These are phyloP conservation scores for Colletotrichum sp. DNA, from an alignment of 2,329 filamentous ascomycete species.

Conservation along the genomic window DNA sequence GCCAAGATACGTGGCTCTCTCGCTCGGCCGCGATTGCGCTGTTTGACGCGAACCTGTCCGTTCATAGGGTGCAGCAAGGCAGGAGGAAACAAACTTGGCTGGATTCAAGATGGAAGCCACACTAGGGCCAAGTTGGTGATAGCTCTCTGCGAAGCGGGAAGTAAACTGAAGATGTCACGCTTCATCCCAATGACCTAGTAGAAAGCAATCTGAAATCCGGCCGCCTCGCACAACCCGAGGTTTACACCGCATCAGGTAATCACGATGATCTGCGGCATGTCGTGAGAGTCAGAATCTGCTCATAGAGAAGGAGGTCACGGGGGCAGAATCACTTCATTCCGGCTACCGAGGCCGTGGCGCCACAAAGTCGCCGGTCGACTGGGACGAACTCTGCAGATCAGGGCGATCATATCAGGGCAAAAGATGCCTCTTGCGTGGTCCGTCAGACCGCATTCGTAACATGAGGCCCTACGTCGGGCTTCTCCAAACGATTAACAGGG, in stretches of 20 bases:
- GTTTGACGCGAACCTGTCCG: not conserved
- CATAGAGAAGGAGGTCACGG: not conserved
- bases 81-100: not conserved
- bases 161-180: not conserved
- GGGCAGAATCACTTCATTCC: not conserved
- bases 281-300: not conserved
- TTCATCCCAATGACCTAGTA: not conserved
- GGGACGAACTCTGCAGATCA: not conserved
- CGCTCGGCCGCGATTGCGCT: not conserved
- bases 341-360: not conserved
- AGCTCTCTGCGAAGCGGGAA: not conserved
- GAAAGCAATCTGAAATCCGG: not conserved
- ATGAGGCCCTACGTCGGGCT: not conserved
- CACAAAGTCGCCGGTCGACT: not conserved
- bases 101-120: not conserved
- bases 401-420: not conserved
- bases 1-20: not conserved
- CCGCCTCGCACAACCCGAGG: not conserved
- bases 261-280: not conserved
- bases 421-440: not conserved
- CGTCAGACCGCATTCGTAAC: not conserved
- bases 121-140: not conserved
- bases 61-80: not conserved
- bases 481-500: not conserved
- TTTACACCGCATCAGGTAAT: not conserved